Evolutionary conservation across 768 basidiomycete species (phyloP), one percentile per base, ranked within the genome.

Genomic region (Hericium rajendrae): DNA sequence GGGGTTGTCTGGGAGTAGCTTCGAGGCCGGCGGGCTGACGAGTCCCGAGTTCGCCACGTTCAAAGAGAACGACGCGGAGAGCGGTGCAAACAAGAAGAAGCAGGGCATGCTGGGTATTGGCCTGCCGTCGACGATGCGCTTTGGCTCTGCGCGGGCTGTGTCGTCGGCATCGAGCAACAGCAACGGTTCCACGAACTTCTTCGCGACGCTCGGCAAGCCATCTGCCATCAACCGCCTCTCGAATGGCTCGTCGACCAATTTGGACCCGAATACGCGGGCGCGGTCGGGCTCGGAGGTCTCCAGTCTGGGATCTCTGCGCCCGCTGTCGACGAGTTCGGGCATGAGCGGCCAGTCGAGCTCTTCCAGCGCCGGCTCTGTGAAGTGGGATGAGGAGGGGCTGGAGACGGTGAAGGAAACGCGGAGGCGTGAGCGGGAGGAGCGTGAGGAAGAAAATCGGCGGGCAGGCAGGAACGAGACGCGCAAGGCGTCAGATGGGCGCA

Each of bases 11-110:
- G 75, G 78, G 2, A 82, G 82, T 67, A 83, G 80, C 63, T 88
- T 88, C 62, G 87, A 88, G 65, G 78, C 79, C 0, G 86, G 86
- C n/a, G 70, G 74, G 4, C 73, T 80, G 60, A 77, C 71, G 53
- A 69, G 73, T 9, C 65, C 61, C 50, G 57, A 56, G 20, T 62
- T 58, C 57, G 59, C 66, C 40, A 53, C 24, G 37, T 46, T 60
- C 20, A 22, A 18, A 6, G 48, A 48, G 20, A 18, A 18, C 6
- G 48, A 48, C 9, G 22, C 6, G 39, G 28, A 16, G 54, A 54
- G 28, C 60, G 55, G 18, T 15, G 56, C 10, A 72, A 70, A 40
- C 71, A 62, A 24, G 67, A 61, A 2, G 66, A 86, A 84, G 65
- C 73, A 76, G 38, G 80, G 79, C 37, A 80, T 84, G 53, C 72